A percentile compares a stretch with the other conserved stretches of the same genome.
Conservation (phyloP, 2,329 filamentous ascomycete genomes). For the Colletotrichum salicis region DNA sequence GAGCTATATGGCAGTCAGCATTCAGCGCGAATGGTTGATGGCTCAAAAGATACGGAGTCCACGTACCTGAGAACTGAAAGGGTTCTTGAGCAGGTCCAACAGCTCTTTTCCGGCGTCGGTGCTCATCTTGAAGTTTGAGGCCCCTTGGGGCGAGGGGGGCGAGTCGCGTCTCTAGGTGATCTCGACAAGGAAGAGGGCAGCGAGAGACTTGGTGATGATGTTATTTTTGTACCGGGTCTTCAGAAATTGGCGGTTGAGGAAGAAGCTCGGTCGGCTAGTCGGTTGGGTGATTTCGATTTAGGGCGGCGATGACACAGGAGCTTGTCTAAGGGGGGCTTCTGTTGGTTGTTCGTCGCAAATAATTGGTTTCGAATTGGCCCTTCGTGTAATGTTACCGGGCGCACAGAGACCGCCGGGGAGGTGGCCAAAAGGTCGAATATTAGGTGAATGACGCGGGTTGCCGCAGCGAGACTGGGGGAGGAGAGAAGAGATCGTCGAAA, state of each 20-base stretch:
- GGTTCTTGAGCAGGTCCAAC: slow-evolving; percentile 60
- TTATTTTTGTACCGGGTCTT: slow-evolving; percentile 15
- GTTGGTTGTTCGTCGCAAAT: slow-evolving; percentile 1
- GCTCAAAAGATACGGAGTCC: background rate
- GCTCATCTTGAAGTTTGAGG: slow-evolving; percentile 27
- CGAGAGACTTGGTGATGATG: slow-evolving; percentile 8
- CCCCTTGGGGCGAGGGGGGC: slow-evolving; percentile 29
- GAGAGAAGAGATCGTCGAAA: slow-evolving; percentile 9
- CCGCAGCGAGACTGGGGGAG: slow-evolving; percentile 19
- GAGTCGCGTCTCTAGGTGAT: slow-evolving; percentile 10
- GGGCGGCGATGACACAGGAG: background rate
- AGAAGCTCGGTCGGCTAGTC: background rate
- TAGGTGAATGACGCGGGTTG: slow-evolving; percentile 6
- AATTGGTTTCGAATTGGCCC: slow-evolving; percentile 1
- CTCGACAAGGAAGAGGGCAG: background rate
- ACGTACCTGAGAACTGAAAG: slow-evolving; percentile 60
- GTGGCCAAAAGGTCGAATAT: background rate
- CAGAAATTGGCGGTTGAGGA: background rate
- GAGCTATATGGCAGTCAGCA: slow-evolving; percentile 45
- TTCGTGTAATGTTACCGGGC: background rate
- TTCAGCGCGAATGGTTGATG: background rate
- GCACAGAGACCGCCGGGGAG: slow-evolving; percentile 7
- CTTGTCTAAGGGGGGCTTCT: background rate
- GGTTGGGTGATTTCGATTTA: background rate
- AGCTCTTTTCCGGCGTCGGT: slow-evolving; percentile 54